Evolutionary conservation across 2,329 filamentous ascomycete genomes (phyloP).

Genomic region (Fusarium temperatum): DNA sequence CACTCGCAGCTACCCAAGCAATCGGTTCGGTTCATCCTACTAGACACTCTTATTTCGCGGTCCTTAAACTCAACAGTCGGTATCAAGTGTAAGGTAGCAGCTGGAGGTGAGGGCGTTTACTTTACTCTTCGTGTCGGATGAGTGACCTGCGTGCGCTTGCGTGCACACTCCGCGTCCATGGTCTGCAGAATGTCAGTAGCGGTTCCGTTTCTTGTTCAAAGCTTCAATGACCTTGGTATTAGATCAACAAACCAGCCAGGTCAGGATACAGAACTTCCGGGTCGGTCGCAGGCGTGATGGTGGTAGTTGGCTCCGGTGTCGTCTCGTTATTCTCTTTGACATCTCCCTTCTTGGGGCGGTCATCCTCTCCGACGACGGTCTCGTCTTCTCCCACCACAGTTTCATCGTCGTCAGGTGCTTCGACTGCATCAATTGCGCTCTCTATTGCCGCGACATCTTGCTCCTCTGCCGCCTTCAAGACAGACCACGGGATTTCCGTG

Average conservation of each 20-base stretch:
- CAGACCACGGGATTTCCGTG: background rate
- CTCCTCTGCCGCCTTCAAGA: background rate
- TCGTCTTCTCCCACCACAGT: background rate
- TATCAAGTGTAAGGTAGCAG: too few relatives aligned
- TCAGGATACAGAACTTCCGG: background rate
- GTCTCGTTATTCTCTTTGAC: background rate
- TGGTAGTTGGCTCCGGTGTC: background rate
- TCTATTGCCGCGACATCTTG: background rate
- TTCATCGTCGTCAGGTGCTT: fast-evolving
- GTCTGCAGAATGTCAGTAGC: background rate
- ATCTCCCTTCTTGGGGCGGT: background rate
- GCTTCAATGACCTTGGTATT: background rate
- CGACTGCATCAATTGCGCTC: background rate
- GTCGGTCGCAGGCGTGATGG: too few relatives aligned
- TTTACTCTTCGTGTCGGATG: background rate
- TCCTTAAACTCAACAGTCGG: background rate
- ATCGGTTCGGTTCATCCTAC: too few relatives aligned
- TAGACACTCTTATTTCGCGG: fast-evolving
- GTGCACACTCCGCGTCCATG: background rate
- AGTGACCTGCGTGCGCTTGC: too few relatives aligned
- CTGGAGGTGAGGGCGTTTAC: too few relatives aligned
- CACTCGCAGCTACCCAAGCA: too few relatives aligned
- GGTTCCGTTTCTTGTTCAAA: background rate
- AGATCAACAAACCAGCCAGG: background rate
- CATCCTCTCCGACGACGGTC: background rate